Base-by-base conservation (phyloP, 352 stramenopile species). In the Halophytophthora batemanensis region DNA sequence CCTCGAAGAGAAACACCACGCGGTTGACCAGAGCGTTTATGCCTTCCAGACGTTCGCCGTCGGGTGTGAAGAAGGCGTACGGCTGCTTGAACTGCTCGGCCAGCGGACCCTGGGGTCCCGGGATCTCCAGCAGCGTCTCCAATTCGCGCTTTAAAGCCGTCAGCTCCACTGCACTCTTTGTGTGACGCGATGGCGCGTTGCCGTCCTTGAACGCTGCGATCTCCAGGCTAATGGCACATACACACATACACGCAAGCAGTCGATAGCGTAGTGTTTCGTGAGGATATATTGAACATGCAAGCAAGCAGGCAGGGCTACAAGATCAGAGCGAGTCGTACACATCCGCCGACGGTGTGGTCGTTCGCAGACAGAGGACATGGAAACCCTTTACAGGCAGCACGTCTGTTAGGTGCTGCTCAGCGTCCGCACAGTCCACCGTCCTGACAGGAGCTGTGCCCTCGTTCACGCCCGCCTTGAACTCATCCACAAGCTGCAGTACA, bases 1-100 rank as follows among this genome's bases (percentile, higher is more conserved):
- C 76, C 58, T 91, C 80, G 44, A 91, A 87, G 19, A 91, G 51
- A 45, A 81, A 91, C 31, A 87, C 75, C 43, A 87, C 47, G n/a
- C 42, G 53, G 51, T 78, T 68, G 17, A 56, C 53, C 43, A 87
- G 57, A n/a, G 54, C 56, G 33, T 50, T 67, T 15, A 56, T 54
- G n/a, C 54, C 45, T n/a, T 71, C 64, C 1, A 90, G 49, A 6
- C 64, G 74, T 42, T 67, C 47, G 45, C 80, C 77, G 2, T 83
- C 56, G 1, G 74, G 61, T 31, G 71, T 77, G 56, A 89, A 89
- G 50, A 82, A 87, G 15, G 71, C 76, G 33, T 66, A 66, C n/a
- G 69, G 74, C 58, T 88, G 77, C 59, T 89, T 87, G 64, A 82
- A 86, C 65, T 82, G 69, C 21, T 53, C 35, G 5, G 45, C 45